Evolutionary conservation across 1,284 basidiomycete genomes (phyloP).

Genomic region (Singerocomus inundabilis): DNA sequence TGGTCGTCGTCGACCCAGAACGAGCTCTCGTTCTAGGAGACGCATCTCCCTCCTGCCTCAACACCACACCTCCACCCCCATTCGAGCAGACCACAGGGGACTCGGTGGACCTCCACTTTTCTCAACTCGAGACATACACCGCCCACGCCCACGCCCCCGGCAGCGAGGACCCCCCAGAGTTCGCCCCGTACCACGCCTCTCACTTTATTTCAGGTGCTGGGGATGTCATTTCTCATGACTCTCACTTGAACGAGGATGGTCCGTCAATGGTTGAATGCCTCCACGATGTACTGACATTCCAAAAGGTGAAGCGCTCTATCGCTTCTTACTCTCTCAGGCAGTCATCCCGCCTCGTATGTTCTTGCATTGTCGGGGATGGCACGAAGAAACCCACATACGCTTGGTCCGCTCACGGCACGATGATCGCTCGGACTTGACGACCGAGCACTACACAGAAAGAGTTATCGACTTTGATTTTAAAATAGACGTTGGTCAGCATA

Average conservation of each 20-base stretch:
- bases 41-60: not conserved
- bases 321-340: constrained; percentile 64
- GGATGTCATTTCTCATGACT: constrained; percentile 65
- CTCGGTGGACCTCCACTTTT: constrained; percentile 26
- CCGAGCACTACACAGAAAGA: constrained; percentile 50
- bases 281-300: constrained; percentile 2
- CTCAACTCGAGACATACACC: constrained; percentile 14
- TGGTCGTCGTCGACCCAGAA: constrained; percentile 9
- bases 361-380: constrained; percentile 56
- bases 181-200: constrained; percentile 62
- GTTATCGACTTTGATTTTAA: constrained; percentile 66
- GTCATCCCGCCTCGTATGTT: constrained; percentile 46
- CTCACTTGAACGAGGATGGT: constrained; percentile 71
- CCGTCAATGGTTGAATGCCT: constrained; percentile 3
- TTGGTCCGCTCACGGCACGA: constrained; percentile 43
- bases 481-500: constrained; percentile 46
- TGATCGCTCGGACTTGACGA: constrained; percentile 35
- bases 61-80: constrained; percentile 25
- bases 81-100: constrained; percentile 34
- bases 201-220: constrained; percentile 50
- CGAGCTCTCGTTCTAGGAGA: not conserved
- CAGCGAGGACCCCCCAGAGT: constrained; percentile 53
- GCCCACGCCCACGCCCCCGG: constrained; percentile 8
- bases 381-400: constrained; percentile 52
- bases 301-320: constrained; percentile 68